phyloP scores from a whole-genome alignment of 306 rosid genomes.

The Leucaena leucocephala region DNA sequence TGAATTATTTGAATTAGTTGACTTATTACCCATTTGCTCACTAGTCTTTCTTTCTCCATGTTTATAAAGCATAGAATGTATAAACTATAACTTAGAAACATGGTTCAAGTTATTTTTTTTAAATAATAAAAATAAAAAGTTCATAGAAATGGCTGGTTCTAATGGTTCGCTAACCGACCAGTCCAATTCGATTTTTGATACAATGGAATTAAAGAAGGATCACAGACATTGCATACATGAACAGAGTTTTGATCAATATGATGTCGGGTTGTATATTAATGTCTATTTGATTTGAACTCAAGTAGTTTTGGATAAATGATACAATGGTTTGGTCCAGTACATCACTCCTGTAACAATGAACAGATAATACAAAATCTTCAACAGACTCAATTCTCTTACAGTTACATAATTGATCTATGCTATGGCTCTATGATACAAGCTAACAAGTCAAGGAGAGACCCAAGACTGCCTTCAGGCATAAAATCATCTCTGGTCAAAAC shows the following conservation, averaged over 20 bases:
- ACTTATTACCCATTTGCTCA: too few species aligned
- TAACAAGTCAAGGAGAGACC: conserved; percentile 25
- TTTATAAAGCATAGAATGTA: neutral
- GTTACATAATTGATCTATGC: conserved; percentile 32
- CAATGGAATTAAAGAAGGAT: neutral
- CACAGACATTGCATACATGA: conserved; percentile 28
- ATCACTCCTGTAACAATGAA: conserved; percentile 28
- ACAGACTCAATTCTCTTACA: conserved; percentile 35
- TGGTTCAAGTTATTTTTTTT: neutral
- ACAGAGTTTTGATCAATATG: conserved; percentile 1
- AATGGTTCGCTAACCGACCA: neutral
- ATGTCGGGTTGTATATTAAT: conserved; percentile 12
- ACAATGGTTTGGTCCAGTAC: conserved; percentile 22
- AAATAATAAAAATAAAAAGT: neutral
- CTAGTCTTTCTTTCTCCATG: neutral
- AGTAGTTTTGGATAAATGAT: conserved; percentile 27
- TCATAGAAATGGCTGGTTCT: neutral
- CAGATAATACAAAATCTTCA: conserved; percentile 21
- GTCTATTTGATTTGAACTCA: conserved; percentile 33
- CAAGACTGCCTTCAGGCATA: conserved; percentile 16
- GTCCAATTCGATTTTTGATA: neutral
- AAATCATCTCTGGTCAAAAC: conserved; percentile 25
- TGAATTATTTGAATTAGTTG: too few species aligned
- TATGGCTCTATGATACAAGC: conserved; percentile 29
- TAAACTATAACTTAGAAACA: neutral